phyloP scores from a whole-genome alignment of 2,329 filamentous ascomycete species.

The Diaporthe destruens region DNA sequence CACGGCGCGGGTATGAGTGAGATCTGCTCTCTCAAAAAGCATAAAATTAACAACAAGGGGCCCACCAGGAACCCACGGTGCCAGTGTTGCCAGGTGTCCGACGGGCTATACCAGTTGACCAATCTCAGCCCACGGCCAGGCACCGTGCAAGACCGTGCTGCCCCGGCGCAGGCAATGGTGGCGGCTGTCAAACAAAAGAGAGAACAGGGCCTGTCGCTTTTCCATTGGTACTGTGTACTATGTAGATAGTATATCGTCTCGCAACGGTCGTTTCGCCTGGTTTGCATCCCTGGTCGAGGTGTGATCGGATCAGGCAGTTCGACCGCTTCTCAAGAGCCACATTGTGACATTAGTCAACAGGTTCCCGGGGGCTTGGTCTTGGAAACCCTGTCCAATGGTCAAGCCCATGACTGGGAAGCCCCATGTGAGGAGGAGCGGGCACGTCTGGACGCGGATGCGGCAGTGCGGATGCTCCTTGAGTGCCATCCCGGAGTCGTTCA shows the following conservation, averaged over 20 bases:
- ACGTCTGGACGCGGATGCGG: slow-evolving; percentile 8
- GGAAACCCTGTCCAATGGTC: background rate
- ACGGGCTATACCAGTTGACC: too few species aligned
- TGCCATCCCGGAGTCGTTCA: background rate
- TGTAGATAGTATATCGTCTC: slow-evolving; percentile 15
- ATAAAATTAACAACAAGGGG: slow-evolving; percentile 15
- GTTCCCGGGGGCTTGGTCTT: background rate
- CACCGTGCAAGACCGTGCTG: background rate
- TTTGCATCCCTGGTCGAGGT: background rate
- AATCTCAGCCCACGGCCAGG: background rate
- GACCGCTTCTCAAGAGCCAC: slow-evolving; percentile 14
- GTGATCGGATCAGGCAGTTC: slow-evolving; percentile 14
- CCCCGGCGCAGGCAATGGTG: background rate
- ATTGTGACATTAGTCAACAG: slow-evolving; percentile 16
- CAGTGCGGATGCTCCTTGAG: background rate
- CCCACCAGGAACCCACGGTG: background rate
- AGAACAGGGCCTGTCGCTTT: background rate
- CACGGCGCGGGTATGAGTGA: slow-evolving; percentile 17
- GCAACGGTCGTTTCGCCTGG: slow-evolving; percentile 25
- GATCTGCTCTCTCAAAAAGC: slow-evolving; percentile 26
- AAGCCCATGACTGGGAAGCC: background rate
- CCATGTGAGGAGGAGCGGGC: background rate
- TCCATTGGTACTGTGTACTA: background rate
- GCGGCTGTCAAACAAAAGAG: background rate
- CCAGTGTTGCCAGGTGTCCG: too few species aligned